Evolutionary conservation across 345 rosid species (phyloP).

Genomic region (Trapa bicornis): DNA sequence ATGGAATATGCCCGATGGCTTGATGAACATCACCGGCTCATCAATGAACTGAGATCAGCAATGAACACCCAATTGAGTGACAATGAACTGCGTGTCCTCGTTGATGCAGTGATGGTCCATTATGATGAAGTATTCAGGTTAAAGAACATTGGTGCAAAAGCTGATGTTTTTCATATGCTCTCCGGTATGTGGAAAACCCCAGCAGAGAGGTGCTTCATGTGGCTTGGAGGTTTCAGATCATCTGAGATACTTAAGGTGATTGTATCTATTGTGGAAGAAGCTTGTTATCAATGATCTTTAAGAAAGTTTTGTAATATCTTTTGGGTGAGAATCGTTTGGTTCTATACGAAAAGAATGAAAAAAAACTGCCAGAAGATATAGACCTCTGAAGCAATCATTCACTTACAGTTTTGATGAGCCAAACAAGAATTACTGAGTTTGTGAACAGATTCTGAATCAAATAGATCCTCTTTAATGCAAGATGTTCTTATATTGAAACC

Average conservation of each 20-base stretch:
- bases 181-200: constrained; percentile 98
- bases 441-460: no score
- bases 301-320: no score
- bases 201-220: constrained; percentile 87
- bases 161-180: constrained; percentile 86
- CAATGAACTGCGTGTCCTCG: constrained; percentile 47
- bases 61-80: constrained; percentile 52
- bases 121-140: constrained; percentile 63
- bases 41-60: constrained; percentile 61
- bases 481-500: no score
- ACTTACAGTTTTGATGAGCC: no score
- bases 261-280: not conserved
- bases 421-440: no score
- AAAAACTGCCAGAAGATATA: no score
- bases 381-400: no score
- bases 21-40: constrained; percentile 68
- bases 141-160: constrained; percentile 60
- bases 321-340: no score
- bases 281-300: not conserved
- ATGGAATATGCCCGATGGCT: constrained; percentile 73
- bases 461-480: no score
- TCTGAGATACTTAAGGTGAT: constrained; percentile 83
- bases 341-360: no score
- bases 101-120: constrained; percentile 70
- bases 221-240: constrained; percentile 94